A percentile compares a stretch with the other conserved stretches of the same genome.
These are phyloP conservation scores for Herpetomonas tarakana DNA, from an alignment of 208 protist species.

Conservation along the genomic window DNA sequence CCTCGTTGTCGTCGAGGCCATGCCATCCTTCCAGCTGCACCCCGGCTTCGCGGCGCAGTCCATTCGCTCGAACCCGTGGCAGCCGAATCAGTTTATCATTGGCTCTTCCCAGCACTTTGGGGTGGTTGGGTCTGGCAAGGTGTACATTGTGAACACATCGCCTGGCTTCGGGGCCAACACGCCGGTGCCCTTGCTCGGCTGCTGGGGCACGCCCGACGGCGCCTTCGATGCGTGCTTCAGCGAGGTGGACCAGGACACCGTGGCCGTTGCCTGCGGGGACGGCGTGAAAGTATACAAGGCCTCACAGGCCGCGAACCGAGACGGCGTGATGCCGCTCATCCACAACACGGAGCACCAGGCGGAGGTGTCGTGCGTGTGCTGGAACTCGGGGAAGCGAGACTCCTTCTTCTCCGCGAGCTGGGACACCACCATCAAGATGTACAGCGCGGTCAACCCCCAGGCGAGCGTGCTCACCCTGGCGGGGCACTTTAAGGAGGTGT, in stretches of 20 bases:
- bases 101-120: conserved; percentile 82
- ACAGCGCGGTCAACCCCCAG: conserved; percentile 60
- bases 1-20: conserved; percentile 11
- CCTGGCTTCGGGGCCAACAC: conserved; percentile 42
- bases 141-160: conserved; percentile 81
- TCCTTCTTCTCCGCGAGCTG: conserved; percentile 82
- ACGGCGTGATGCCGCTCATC: conserved; percentile 68
- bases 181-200: conserved; percentile 60
- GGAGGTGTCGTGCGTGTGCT: conserved; percentile 80
- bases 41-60: conserved; percentile 80
- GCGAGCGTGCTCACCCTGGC: conserved; percentile 57
- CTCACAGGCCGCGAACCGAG: conserved; percentile 63
- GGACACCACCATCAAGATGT: conserved; percentile 82
- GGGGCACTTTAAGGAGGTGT: conserved; percentile 91
- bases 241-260: conserved; percentile 72
- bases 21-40: conserved; percentile 88
- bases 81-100: conserved; percentile 76
- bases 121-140: conserved; percentile 82
- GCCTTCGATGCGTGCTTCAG: conserved; percentile 87
- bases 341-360: conserved; percentile 74
- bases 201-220: conserved; percentile 82
- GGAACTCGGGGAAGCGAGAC: conserved; percentile 67
- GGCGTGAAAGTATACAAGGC: conserved; percentile 88
- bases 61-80: conserved; percentile 82
- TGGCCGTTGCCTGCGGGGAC: conserved; percentile 83